These are phyloP conservation scores for Penicillium canescens DNA, from an alignment of 495 filamentous ascomycete genomes.

Conservation along the genomic window DNA sequence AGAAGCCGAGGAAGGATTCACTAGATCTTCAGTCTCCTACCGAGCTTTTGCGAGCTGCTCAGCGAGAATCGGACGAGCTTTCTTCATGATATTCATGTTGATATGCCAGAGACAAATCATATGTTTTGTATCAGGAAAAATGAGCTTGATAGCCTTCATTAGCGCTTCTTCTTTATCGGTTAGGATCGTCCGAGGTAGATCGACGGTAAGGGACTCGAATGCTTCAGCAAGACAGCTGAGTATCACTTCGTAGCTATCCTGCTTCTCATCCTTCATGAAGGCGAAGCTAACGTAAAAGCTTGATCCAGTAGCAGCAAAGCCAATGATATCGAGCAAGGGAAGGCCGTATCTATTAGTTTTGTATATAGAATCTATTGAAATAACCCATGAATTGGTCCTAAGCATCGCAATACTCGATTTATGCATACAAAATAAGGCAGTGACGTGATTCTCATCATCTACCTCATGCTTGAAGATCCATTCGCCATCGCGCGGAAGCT, in stretches of 20 bases:
- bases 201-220: background rate
- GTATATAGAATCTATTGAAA: slow-evolving; percentile 16
- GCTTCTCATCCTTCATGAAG: slow-evolving; percentile 10
- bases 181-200: background rate
- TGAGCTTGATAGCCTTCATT: background rate
- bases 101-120: slow-evolving; percentile 4
- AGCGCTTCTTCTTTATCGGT: slow-evolving; percentile 4
- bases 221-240: background rate
- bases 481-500: slow-evolving; percentile 3
- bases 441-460: slow-evolving; percentile 1
- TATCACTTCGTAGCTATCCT: background rate
- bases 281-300: slow-evolving; percentile 12
- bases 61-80: slow-evolving; percentile 1
- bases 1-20: no score
- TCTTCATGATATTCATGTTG: background rate
- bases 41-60: background rate
- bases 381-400: background rate
- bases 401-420: slow-evolving; percentile 3
- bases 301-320: slow-evolving; percentile 1
- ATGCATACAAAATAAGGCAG: slow-evolving; percentile 3
- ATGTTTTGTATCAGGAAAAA: background rate
- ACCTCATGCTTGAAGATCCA: slow-evolving; percentile 4
- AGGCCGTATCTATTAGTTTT: slow-evolving; percentile 20
- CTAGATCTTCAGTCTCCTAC: background rate
- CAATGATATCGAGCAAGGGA: slow-evolving; percentile 17